phyloP scores from a whole-genome alignment of 106 monocot species.

The Dioscorea dumetorum region DNA sequence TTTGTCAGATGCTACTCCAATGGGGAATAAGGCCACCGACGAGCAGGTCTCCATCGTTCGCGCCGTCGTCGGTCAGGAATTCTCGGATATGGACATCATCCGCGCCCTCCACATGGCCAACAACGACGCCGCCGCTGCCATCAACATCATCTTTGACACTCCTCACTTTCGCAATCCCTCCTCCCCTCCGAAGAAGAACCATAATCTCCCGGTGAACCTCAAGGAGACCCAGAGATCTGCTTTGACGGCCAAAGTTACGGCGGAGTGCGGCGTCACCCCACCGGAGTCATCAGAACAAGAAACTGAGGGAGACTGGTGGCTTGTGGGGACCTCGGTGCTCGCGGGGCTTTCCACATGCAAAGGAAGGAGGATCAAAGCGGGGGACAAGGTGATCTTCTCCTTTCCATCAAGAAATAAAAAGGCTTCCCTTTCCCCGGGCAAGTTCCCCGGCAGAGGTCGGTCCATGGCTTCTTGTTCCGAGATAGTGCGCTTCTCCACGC shows the following conservation, averaged over 20 bases:
- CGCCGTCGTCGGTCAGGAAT: constrained; percentile 50
- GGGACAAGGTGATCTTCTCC: constrained; percentile 59
- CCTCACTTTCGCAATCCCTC: constrained; percentile 18
- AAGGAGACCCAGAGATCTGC: too few relatives aligned
- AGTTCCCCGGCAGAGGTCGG: constrained; percentile 30
- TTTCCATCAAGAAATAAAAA: constrained; percentile 30
- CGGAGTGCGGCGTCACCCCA: too few relatives aligned
- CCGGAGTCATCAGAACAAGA: background rate
- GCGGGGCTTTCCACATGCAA: constrained; percentile 89
- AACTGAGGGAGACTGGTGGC: constrained; percentile 51
- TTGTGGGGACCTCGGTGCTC: constrained; percentile 52
- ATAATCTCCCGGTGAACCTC: background rate
- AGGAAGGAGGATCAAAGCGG: constrained; percentile 51
- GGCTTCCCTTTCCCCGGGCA: constrained; percentile 5
- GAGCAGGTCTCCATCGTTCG: constrained; percentile 57
- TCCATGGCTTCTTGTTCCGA: constrained; percentile 47
- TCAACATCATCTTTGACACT: constrained; percentile 91
- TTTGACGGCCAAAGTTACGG: too few relatives aligned
- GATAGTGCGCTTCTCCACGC: constrained; percentile 83
- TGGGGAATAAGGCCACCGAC: constrained; percentile 54
- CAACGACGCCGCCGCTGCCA: constrained; percentile 76
- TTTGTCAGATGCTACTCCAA: constrained; percentile 2
- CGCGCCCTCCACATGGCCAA: constrained; percentile 90
- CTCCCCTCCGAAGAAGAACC: constrained; percentile 3
- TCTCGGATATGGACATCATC: constrained; percentile 83